Evolutionary conservation across 805 yeast species (phyloP).

Genomic region (Metschnikowia borealis): DNA sequence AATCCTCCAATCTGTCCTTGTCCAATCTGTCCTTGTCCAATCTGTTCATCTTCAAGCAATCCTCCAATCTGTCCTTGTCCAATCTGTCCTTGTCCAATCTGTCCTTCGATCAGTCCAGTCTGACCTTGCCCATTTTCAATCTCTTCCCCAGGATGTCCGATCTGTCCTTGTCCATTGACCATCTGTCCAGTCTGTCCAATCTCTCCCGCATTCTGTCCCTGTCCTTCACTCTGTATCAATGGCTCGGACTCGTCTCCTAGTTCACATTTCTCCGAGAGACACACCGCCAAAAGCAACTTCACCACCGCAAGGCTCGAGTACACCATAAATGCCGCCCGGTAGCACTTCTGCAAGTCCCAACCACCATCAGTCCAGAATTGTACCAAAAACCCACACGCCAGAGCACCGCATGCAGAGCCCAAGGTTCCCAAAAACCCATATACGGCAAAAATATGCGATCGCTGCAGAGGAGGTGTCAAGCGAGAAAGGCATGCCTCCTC

Average conservation of each 20-base stretch:
- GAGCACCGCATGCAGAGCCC: conserved; percentile 74
- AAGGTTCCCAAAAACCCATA: conserved; percentile 65
- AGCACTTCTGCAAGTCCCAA: conserved; percentile 40
- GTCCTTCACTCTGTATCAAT: conserved; percentile 4
- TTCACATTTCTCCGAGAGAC: conserved; percentile 54
- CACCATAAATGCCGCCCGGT: conserved; percentile 52
- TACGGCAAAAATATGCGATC: conserved; percentile 73
- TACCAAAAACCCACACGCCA: conserved; percentile 57
- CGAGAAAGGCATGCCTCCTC: conserved; percentile 84
- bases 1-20: too few relatives aligned
- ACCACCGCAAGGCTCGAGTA: conserved; percentile 53
- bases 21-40: too few relatives aligned
- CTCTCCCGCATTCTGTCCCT: not conserved
- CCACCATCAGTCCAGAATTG: conserved; percentile 37
- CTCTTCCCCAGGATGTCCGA: too few relatives aligned
- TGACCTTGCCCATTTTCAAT: too few relatives aligned
- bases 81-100: too few relatives aligned
- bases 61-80: too few relatives aligned
- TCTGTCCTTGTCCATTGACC: too few relatives aligned
- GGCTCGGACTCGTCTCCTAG: conserved; percentile 11
- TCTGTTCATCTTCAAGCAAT: too few relatives aligned
- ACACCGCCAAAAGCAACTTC: conserved; percentile 49
- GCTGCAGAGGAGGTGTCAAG: conserved; percentile 56
- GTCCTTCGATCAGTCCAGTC: too few relatives aligned
- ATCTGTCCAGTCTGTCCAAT: too few relatives aligned